Conservation (phyloP, 2,329 filamentous ascomycete genomes). For the Penicillium rolfsii region DNA sequence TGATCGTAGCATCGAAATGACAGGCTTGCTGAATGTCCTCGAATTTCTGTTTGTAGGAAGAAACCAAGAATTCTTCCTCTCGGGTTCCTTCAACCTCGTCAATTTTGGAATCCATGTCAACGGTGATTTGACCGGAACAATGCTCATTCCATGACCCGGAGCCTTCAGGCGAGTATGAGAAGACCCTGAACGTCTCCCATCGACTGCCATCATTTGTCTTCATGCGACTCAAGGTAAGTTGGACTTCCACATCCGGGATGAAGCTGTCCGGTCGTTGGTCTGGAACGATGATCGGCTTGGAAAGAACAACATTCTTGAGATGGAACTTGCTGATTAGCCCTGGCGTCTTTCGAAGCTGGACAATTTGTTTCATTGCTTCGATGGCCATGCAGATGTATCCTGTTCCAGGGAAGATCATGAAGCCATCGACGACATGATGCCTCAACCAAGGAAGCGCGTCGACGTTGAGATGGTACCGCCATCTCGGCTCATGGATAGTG, state of each 20-base stretch:
- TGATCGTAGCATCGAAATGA: not conserved
- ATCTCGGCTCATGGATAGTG: not conserved
- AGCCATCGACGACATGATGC: conserved; percentile 7
- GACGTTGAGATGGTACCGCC: conserved; percentile 3
- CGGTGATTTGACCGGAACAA: not conserved
- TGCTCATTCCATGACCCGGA: conserved; percentile 5
- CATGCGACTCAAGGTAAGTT: conserved; percentile 4
- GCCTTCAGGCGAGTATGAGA: conserved; percentile 1
- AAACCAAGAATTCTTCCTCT: not conserved
- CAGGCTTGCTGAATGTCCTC: not conserved
- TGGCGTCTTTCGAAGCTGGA: not conserved
- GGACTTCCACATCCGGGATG: not conserved
- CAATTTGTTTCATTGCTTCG: conserved; percentile 7
- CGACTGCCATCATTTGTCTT: conserved; percentile 6
- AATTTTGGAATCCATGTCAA: conserved; percentile 3
- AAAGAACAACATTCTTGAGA: not conserved
- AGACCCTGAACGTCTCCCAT: conserved; percentile 2
- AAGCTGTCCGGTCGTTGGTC: conserved; percentile 1
- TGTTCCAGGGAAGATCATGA: conserved; percentile 5
- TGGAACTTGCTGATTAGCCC: not conserved
- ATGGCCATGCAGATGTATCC: conserved; percentile 12
- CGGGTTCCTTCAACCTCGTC: conserved; percentile 3
- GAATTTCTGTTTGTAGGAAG: not conserved
- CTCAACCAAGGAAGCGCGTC: conserved; percentile 6
- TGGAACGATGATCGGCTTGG: conserved; percentile 1